Evolutionary conservation across 345 rosid species (phyloP), one percentile per base, ranked within the genome.

Genomic region (Rhizophora mangle): DNA sequence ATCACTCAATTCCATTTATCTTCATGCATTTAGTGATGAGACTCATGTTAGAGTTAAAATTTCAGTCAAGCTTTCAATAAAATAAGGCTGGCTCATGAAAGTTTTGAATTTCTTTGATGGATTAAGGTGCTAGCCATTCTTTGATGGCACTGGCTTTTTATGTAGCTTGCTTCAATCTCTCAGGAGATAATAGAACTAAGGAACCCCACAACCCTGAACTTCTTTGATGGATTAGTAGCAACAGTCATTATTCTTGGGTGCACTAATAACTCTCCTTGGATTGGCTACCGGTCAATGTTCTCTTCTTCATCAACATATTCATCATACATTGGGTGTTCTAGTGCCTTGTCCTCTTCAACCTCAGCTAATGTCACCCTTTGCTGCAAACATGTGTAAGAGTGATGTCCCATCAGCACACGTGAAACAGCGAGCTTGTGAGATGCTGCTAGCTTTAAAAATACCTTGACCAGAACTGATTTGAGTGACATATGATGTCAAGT

Each of bases 1-100:
- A 18, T 64, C 60, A 71, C 21, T 52, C 7, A 36, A 68, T 36
- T 1, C 19, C 46, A 5, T 11, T 20, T 24, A 5, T 6, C 19
- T 36, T 24, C 3, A 68, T 6, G 6, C 63, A 51, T 68, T 68
- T 37, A 68, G 19, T 58, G 32, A 36, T 20, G 37, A 20, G 63
- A 10, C 36, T 47, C 52, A 68, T 36, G 10, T 57, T 57, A 31
- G 34, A 36, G 26, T 55, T 68, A 37, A 68, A 68, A 34, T 54
- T 67, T 3, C 47, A 2, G 13, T 3, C 21, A 6, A 55, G 31
- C 21, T 46, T 54, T 5, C 30, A 27, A 53, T 67, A 67, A 36
- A 56, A 67, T 3, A 52, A 31, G 26, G 52, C 13, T 5, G 34
- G 27, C 2, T 29, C n/a, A 67, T 67, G 63, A 39, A 56, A 67